A percentile compares a stretch with the other conserved stretches of the same genome.
Conservation (phyloP, 352 stramenopile species). For the Globisporangium yorkense region DNA sequence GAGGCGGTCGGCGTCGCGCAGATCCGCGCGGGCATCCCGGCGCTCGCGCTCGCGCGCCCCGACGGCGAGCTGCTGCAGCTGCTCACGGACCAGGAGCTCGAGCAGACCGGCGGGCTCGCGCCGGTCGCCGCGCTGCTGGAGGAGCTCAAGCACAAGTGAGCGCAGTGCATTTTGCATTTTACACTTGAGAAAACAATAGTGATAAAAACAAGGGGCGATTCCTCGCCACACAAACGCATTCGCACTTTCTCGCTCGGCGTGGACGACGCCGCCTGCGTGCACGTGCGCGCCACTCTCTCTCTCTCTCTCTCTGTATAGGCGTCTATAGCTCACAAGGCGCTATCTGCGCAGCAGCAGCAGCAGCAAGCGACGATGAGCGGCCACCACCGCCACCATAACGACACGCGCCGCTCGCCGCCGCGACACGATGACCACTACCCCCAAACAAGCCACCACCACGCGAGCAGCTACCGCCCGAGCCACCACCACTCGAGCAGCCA, state of each 20-base stretch:
- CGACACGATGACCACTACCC: not conserved
- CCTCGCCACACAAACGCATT: too few relatives aligned
- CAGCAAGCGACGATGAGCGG: not conserved
- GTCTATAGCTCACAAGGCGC: too few relatives aligned
- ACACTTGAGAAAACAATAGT: too few relatives aligned
- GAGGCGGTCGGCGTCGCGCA: conserved; percentile 20
- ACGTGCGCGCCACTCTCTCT: too few relatives aligned
- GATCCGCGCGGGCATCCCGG: conserved; percentile 20
- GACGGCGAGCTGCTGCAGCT: conserved; percentile 16
- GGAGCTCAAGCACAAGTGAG: not conserved
- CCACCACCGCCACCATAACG: not conserved
- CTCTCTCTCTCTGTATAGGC: not conserved
- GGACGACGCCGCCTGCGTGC: too few relatives aligned
- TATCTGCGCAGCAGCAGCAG: not conserved
- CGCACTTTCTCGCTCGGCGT: too few relatives aligned
- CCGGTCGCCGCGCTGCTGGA: conserved; percentile 7
- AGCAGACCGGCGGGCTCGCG: conserved; percentile 2
- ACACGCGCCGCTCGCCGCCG: not conserved
- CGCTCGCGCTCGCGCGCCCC: conserved; percentile 13
- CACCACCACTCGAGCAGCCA: not conserved
- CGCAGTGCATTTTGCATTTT: too few relatives aligned
- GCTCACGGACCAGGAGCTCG: conserved; percentile 12
- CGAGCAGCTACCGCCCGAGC: not conserved
- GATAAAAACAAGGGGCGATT: too few relatives aligned
- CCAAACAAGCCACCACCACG: not conserved